Percentiles rank a stretch among this genome's conserved stretches.
Conservation (phyloP, 192 early-diverging fungal species). For the Coemansia reversa region DNA sequence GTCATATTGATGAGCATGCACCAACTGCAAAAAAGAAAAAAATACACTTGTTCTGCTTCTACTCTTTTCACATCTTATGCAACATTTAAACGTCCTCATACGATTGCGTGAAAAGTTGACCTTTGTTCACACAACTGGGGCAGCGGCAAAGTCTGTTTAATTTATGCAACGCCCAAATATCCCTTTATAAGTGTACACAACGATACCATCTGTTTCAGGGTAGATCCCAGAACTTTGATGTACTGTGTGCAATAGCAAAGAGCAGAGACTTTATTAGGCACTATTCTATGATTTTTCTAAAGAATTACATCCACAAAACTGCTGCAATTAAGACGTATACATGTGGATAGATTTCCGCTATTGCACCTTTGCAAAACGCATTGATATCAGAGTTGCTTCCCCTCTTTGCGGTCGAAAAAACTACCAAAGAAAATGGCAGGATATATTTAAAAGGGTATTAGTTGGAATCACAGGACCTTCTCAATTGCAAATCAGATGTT, state of each 20-base stretch:
- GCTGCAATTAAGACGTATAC: not conserved
- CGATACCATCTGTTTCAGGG: conserved; percentile 6
- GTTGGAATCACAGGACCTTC: not conserved
- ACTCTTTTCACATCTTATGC: not conserved
- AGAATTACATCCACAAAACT: not conserved
- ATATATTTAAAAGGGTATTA: not conserved
- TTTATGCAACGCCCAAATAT: conserved; percentile 40
- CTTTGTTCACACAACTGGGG: conserved; percentile 1
- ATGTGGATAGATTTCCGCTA: not conserved
- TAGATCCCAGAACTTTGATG: conserved; percentile 8
- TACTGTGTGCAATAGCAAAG: conserved; percentile 2
- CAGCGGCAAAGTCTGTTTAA: conserved; percentile 26
- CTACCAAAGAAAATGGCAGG: not conserved
- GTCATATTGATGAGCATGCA: not conserved
- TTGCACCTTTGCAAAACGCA: not conserved
- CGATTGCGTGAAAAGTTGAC: not conserved
- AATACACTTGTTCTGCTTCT: not conserved
- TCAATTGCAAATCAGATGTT: not conserved
- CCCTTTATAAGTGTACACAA: conserved; percentile 12
- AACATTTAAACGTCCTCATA: not conserved
- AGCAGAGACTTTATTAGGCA: not conserved
- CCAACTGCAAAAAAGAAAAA: not conserved
- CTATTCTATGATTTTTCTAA: not conserved
- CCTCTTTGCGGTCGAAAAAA: not conserved
- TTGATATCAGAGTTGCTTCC: not conserved